A percentile compares a stretch with the other conserved stretches of the same genome.
Evolutionary conservation across 176 grass and related monocot genomes (phyloP).

Genomic region (Raddia guianensis): DNA sequence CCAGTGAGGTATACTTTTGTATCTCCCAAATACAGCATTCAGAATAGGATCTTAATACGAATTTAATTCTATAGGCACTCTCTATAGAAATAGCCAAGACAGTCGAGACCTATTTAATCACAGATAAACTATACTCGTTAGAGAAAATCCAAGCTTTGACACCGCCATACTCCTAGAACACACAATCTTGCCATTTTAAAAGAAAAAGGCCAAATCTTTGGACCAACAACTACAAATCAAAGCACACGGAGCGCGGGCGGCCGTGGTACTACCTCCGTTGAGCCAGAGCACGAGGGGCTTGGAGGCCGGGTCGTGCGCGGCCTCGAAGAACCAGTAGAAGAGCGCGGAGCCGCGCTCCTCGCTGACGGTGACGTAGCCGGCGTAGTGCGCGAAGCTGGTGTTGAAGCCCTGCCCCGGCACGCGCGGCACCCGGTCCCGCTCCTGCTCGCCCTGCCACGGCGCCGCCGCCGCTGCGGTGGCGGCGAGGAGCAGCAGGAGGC

Average conservation of each 20-base stretch:
- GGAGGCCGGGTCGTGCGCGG: conserved; percentile 60
- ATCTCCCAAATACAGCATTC: not conserved
- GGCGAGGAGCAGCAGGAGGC: not conserved
- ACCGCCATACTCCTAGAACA: not conserved
- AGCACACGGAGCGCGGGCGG: not conserved
- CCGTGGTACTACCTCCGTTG: conserved; percentile 65
- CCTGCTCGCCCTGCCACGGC: conserved; percentile 50
- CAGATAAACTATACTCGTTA: not conserved
- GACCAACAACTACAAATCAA: not conserved
- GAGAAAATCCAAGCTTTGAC: not conserved
- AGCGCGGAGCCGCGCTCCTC: conserved; percentile 70
- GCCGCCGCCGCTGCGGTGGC: not conserved
- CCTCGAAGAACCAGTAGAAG: conserved; percentile 99
- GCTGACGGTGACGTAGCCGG: conserved; percentile 84
- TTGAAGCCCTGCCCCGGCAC: conserved; percentile 82
- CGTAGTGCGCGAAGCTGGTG: conserved; percentile 82
- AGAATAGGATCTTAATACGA: not conserved
- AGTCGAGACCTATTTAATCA: not conserved
- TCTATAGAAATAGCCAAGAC: not conserved
- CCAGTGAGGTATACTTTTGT: not conserved
- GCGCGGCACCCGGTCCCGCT: conserved; percentile 54
- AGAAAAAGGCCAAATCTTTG: no score
- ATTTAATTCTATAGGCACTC: not conserved
- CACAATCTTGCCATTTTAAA: not conserved
- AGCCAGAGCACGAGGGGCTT: conserved; percentile 95